phyloP scores from a whole-genome alignment of 805 yeast species.

The Myxozyma neotropica region DNA sequence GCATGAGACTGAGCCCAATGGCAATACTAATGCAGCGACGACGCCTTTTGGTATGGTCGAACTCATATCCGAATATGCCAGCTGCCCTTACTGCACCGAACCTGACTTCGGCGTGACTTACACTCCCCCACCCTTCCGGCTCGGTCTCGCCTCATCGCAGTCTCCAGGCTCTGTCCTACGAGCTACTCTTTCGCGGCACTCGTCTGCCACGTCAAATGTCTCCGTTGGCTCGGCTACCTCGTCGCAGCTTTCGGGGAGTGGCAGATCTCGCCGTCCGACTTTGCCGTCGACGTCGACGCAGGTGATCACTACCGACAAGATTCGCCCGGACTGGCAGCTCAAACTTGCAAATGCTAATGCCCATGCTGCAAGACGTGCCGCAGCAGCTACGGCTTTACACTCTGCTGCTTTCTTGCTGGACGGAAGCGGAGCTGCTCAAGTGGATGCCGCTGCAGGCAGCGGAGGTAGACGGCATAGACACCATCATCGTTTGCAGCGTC shows the following conservation, averaged over 20 bases:
- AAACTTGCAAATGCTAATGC: conserved; percentile 71
- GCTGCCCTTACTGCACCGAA: conserved; percentile 92
- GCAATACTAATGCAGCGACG: neutral
- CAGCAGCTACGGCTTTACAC: conserved; percentile 92
- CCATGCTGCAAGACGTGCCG: conserved; percentile 80
- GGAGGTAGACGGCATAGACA: conserved; percentile 11
- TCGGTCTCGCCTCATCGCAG: conserved; percentile 39
- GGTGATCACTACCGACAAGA: conserved; percentile 76
- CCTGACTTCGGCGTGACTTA: conserved; percentile 83
- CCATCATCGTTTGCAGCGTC: conserved; percentile 34
- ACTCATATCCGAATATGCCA: conserved; percentile 81
- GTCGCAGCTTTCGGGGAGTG: conserved; percentile 16
- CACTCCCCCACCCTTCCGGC: conserved; percentile 64
- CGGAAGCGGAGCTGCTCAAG: neutral
- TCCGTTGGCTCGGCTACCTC: conserved; percentile 8
- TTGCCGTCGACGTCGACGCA: conserved; percentile 66
- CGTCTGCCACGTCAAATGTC: conserved; percentile 26
- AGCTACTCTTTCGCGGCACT: conserved; percentile 25
- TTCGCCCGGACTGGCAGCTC: conserved; percentile 91
- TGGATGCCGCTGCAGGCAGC: conserved; percentile 1
- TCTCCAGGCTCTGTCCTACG: conserved; percentile 24
- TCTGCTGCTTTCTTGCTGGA: conserved; percentile 72
- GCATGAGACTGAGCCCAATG: conserved; percentile 40
- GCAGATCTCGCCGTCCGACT: conserved; percentile 39
- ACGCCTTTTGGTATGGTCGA: conserved; percentile 37